phyloP scores from a whole-genome alignment of 306 rosid genomes.

The Acacia melanoxylon region DNA sequence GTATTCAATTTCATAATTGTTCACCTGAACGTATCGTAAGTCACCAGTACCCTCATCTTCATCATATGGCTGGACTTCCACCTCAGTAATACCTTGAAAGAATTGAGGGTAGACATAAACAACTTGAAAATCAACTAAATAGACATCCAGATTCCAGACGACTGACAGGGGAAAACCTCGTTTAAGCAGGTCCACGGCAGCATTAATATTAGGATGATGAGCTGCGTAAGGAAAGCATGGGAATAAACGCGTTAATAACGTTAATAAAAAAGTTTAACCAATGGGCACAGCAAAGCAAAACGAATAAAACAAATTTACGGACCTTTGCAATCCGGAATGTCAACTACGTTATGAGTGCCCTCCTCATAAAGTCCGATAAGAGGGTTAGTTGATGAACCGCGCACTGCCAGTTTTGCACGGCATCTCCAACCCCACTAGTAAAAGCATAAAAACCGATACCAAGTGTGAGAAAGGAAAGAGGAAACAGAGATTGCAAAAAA shows the following conservation, averaged over 20 bases:
- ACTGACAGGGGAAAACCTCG: conserved; percentile 46
- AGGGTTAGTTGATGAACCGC: conserved; percentile 69
- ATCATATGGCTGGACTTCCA: conserved; percentile 58
- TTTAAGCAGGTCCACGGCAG: conserved; percentile 75
- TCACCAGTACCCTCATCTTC: conserved; percentile 88
- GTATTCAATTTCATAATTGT: not conserved
- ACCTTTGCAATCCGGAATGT: conserved; percentile 93
- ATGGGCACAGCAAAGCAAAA: not conserved
- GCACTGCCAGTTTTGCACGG: conserved; percentile 91
- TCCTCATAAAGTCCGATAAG: conserved; percentile 83
- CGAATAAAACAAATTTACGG: not conserved
- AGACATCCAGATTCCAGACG: not conserved
- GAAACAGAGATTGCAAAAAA: not conserved
- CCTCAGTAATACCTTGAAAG: conserved; percentile 62
- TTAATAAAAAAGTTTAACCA: not conserved
- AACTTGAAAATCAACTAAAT: not conserved
- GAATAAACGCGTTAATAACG: conserved; percentile 21
- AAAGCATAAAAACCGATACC: not conserved
- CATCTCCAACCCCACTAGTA: conserved; percentile 93
- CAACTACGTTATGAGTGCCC: conserved; percentile 86
- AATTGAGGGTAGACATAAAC: conserved; percentile 12
- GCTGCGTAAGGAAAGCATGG: conserved; percentile 46
- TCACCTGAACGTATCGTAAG: conserved; percentile 84
- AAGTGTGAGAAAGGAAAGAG: not conserved
- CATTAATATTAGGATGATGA: conserved; percentile 94